Evolutionary conservation across 2,329 filamentous ascomycete species (phyloP).

Genomic region (Trichoderma citrinoviride): DNA sequence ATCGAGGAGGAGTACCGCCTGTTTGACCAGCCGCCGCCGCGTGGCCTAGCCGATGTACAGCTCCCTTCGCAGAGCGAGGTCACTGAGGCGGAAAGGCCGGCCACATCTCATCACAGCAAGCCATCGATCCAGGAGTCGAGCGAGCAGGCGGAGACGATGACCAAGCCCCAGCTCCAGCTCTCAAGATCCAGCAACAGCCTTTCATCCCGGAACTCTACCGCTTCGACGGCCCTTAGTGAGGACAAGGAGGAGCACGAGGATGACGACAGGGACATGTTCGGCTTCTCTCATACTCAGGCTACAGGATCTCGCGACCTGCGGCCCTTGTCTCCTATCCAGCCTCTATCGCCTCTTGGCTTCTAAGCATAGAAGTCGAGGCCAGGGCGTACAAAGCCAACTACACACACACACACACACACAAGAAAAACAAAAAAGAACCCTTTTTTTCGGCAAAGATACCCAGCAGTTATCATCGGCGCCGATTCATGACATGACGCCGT

Average conservation of each 20-base stretch:
- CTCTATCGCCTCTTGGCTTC: slow-evolving; percentile 61
- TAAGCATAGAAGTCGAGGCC: slow-evolving; percentile 30
- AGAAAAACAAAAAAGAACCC: no score
- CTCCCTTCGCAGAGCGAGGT: slow-evolving; percentile 29
- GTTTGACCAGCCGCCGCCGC: slow-evolving; percentile 57
- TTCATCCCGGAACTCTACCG: slow-evolving; percentile 43
- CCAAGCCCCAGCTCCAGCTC: slow-evolving; percentile 44
- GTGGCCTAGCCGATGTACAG: slow-evolving; percentile 43
- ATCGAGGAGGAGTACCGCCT: slow-evolving; percentile 66
- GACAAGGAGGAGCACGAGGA: slow-evolving; percentile 38
- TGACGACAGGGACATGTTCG: not conserved
- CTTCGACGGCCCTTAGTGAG: slow-evolving; percentile 47
- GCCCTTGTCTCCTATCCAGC: slow-evolving; percentile 64
- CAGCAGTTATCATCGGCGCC: slow-evolving; percentile 24
- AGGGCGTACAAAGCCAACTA: not conserved
- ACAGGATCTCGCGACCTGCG: slow-evolving; percentile 43
- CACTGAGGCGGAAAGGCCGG: slow-evolving; percentile 21
- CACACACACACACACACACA: no score
- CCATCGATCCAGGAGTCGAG: slow-evolving; percentile 36
- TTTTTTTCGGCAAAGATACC: slow-evolving; percentile 22
- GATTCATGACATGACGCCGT: slow-evolving; percentile 37
- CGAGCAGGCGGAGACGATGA: slow-evolving; percentile 32
- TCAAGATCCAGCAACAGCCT: slow-evolving; percentile 45
- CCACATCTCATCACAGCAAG: slow-evolving; percentile 64
- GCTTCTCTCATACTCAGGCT: slow-evolving; percentile 27